These are phyloP conservation scores for Diaporthe eres DNA, from an alignment of 2,329 filamentous ascomycete genomes.

Conservation along the genomic window DNA sequence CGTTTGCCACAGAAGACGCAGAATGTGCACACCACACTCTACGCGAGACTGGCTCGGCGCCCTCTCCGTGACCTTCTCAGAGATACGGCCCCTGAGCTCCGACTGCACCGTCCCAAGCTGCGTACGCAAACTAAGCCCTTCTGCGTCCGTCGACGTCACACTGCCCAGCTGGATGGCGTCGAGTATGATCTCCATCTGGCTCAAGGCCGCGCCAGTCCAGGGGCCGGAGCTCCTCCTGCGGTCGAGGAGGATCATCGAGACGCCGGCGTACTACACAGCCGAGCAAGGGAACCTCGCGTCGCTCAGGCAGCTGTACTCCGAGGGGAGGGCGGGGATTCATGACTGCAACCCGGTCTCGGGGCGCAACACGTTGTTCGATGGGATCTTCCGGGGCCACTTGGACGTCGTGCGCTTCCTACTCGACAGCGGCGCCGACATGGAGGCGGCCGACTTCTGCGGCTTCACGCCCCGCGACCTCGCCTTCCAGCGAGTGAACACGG, in stretches of 20 bases:
- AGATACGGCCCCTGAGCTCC: not conserved
- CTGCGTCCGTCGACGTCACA: not conserved
- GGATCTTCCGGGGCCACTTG: not conserved
- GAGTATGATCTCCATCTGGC: not conserved
- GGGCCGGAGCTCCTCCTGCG: conserved; percentile 1
- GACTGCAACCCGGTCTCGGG: not conserved
- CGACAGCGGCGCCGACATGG: conserved; percentile 17
- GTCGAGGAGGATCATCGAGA: conserved; percentile 12
- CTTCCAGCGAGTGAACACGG: conserved; percentile 14
- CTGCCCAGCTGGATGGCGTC: conserved; percentile 3
- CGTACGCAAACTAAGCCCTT: not conserved
- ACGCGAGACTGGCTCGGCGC: conserved; percentile 7
- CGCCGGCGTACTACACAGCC: not conserved
- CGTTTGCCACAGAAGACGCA: not conserved
- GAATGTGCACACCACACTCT: not conserved
- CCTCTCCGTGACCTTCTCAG: conserved; percentile 1
- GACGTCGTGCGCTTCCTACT: not conserved
- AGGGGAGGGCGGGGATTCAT: not conserved
- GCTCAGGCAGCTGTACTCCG: not conserved
- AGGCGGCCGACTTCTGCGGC: conserved; percentile 17
- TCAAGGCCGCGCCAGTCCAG: not conserved
- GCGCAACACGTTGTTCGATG: not conserved
- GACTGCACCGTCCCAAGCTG: conserved; percentile 1
- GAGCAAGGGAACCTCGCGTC: not conserved
- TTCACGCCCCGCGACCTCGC: conserved; percentile 5